Evolutionary conservation across 768 basidiomycete species (phyloP), one percentile per base, ranked within the genome.

Genomic region (Daedaleopsis nitida): DNA sequence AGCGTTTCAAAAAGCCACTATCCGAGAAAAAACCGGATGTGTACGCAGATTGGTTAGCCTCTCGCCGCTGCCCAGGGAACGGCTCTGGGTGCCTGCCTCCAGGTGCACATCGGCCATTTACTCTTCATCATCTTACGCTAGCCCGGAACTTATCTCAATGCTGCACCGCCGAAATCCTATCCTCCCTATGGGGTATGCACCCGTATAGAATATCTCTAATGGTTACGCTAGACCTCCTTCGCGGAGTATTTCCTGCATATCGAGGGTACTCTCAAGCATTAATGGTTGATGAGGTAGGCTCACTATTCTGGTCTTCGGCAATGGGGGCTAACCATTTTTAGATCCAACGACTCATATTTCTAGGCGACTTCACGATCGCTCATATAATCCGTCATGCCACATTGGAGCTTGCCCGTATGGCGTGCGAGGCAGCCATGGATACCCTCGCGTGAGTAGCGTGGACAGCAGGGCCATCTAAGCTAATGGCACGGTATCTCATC

Each of bases 251-350:
- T 69, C 91, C 91, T 38, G 92, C 91, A 11, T 88, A 89, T 73
- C 84, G 89, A 75, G 88, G 89, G 63, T 93, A 91, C 77, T 92
- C 92, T 10, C 92, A 93, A 76, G 91, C 91, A 56, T 75, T 91
- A 73, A 89, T 93, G 66, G 86, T 93, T 65, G 87, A 94, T 75
- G 90, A 94, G 83, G 91, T 88, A 55, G 37, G 86, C 73, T 55
- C n/a, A 4, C 34, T 49, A 27, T 27, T 52, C 60, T 43, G n/a
- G 23, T 50, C 13, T 24, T 7, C 14, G 24, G 9, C 0, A 23
- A 34, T 21, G 49, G 7, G 14, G 39, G 44, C 45, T 23, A 44
- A 38, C 27, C 24, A 57, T 59, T 45, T 59, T 48, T 69, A 93
- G 91, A 75, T 93, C 47, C 91, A 92, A 69, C 75, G 80, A 49